Percentiles rank a stretch among this genome's conserved stretches.
phyloP scores from a whole-genome alignment of 2,329 filamentous ascomycete species.

The Hypoxylon sp. region DNA sequence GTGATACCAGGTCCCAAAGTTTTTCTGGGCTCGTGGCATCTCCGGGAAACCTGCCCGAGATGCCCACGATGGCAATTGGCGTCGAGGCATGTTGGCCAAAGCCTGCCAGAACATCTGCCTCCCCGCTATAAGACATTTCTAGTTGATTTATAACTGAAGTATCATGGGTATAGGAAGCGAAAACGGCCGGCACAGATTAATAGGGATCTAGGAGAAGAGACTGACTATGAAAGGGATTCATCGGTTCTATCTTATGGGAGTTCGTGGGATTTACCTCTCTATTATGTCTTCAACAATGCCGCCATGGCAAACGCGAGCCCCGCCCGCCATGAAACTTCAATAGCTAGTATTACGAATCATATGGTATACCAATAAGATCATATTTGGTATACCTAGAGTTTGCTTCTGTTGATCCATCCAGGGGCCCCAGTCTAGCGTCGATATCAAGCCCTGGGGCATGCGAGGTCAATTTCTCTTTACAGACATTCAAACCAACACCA shows the following conservation, averaged over 20 bases:
- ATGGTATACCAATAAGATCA: constrained; percentile 12
- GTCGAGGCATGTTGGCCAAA: constrained; percentile 44
- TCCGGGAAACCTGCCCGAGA: constrained; percentile 50
- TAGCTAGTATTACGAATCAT: constrained; percentile 1
- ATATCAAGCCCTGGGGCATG: constrained; percentile 21
- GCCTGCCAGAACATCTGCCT: constrained; percentile 6
- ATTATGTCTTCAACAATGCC: constrained; percentile 10
- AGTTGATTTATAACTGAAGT: background rate
- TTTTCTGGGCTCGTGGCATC: constrained; percentile 48
- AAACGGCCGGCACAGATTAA: background rate
- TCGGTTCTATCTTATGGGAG: background rate
- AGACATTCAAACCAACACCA: constrained; percentile 1
- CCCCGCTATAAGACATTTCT: constrained; percentile 21
- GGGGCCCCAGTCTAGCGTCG: constrained; percentile 24
- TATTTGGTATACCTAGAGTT: constrained; percentile 3
- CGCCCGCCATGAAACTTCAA: constrained; percentile 11
- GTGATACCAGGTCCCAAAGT: constrained; percentile 50
- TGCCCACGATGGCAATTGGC: constrained; percentile 49
- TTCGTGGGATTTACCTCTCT: constrained; percentile 2
- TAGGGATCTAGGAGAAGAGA: background rate
- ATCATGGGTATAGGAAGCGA: constrained; percentile 1
- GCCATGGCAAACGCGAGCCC: background rate
- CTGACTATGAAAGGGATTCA: background rate
- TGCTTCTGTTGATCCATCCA: background rate
- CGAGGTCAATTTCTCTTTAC: constrained; percentile 6